Conservation (phyloP, 345 rosid species). For the Melaleuca quinquenervia region DNA sequence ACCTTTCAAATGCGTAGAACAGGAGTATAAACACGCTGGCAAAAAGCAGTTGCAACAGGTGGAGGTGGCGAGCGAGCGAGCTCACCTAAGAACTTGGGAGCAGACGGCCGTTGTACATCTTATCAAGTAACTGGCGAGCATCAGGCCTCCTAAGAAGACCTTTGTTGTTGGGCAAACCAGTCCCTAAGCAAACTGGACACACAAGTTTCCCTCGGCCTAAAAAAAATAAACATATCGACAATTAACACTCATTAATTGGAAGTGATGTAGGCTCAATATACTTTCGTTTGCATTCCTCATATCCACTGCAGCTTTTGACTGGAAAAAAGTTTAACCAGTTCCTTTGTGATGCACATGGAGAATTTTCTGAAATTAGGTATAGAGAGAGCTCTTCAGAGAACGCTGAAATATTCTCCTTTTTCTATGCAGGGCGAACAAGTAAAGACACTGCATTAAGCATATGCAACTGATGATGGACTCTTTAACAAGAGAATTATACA, state of each 20-base stretch:
- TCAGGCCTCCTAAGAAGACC: conserved; percentile 92
- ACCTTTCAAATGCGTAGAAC: background rate
- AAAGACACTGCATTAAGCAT: background rate
- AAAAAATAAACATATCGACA: background rate
- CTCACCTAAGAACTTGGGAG: conserved; percentile 55
- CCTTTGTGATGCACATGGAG: background rate
- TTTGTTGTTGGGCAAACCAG: conserved; percentile 88
- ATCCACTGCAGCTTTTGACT: background rate
- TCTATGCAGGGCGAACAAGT: background rate
- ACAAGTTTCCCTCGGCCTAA: conserved; percentile 95
- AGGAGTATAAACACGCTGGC: background rate
- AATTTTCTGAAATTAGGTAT: background rate
- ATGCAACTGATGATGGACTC: background rate
- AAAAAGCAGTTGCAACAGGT: background rate
- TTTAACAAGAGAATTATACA: background rate
- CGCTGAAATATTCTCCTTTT: background rate
- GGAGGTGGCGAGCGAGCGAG: background rate
- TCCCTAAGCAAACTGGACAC: conserved; percentile 86
- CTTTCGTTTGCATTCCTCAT: background rate
- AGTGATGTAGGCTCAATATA: background rate
- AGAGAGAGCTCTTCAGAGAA: background rate
- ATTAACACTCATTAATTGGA: too few species aligned
- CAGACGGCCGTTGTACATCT: conserved; percentile 88
- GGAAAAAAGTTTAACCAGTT: background rate
- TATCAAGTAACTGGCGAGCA: conserved; percentile 69